A percentile compares a stretch with the other conserved stretches of the same genome.
Conservation (phyloP, 2,329 filamentous ascomycete species). For the Myriosclerotinia duriaeana region DNA sequence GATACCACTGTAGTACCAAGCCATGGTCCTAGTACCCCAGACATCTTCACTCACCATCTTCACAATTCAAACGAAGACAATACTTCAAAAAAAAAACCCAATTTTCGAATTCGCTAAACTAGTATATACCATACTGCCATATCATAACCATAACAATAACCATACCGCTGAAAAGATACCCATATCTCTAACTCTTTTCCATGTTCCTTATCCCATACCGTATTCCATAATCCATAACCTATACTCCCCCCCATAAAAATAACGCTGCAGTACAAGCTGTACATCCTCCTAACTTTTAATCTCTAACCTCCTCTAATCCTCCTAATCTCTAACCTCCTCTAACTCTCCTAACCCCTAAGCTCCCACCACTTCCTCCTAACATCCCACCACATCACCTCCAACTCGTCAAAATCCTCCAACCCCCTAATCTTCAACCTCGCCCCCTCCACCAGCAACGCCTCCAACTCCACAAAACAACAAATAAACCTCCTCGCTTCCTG, state of each 20-base stretch:
- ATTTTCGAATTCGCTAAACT: not conserved
- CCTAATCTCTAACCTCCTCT: rapidly evolving
- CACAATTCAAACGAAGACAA: not conserved
- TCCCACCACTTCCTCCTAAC: constrained; percentile 21
- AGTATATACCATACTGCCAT: not conserved
- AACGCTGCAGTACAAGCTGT: not conserved
- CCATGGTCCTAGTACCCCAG: no score
- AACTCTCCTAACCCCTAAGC: not conserved
- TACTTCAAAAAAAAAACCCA: not conserved
- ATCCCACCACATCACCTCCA: constrained; percentile 20
- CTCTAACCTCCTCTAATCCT: not conserved
- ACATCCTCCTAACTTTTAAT: not conserved
- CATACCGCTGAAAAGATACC: not conserved
- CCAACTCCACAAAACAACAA: constrained; percentile 18
- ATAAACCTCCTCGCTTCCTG: constrained; percentile 1
- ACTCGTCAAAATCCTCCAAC: not conserved
- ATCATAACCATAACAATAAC: not conserved
- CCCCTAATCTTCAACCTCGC: constrained; percentile 8
- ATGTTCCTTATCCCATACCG: not conserved
- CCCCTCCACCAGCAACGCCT: not conserved
- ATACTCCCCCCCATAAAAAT: not conserved
- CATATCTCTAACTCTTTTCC: not conserved
- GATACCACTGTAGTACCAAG: no score
- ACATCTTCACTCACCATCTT: not conserved
- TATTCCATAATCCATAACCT: not conserved